Base-by-base conservation (phyloP, 352 stramenopile species). In the Globisporangium nodosum region DNA sequence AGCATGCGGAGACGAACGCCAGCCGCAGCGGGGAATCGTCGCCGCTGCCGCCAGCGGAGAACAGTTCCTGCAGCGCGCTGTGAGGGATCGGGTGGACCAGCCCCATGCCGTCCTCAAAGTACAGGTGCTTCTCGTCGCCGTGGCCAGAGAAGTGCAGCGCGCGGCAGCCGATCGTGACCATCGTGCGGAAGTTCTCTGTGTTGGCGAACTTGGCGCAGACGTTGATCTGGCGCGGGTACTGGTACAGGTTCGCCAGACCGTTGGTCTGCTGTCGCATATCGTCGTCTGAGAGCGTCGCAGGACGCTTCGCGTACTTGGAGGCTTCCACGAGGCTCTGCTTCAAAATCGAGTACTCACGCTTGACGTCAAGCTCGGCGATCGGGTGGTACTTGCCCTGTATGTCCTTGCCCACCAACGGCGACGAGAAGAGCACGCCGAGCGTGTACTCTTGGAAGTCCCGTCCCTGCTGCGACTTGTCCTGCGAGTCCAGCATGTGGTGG, bases 81-180 rank as follows among this genome's bases (percentile, higher is more conserved):
- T 90, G 81, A 0, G 78, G 76, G 39, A 93, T 89, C 2, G 84
- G 81, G 50, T 93, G 84, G 18, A 93, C 84, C 2, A 90, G 63
- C 0, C 81, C 81, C 78, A 90, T 87, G 40, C 81, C 81, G 65
- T 98, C 92, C 82, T 98, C 95, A 68, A 98, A 98, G 57, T 96
- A 97, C 15, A 98, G 54, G 54, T 90, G 90, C 15, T 92, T 79
- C 46, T 92, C 86, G 62, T 97, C 90, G 0, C 96, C 96, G 63
- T 98, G 96, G 15, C 96, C 96, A 3, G 90, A 98, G 65, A 97
- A 98, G 63, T 98, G 96, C 33, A 98, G 69, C 27, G 90, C 93
- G 55, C 86, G 80, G 60, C 90, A 97, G 1, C 90, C 87, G 39
- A 97, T 76, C 11, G 94, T 97, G 24, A 98, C 74, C 54, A 96